Evolutionary conservation across 192 early-diverging fungal genomes (phyloP).

Genomic region (Borealophlyctis nickersoniae): DNA sequence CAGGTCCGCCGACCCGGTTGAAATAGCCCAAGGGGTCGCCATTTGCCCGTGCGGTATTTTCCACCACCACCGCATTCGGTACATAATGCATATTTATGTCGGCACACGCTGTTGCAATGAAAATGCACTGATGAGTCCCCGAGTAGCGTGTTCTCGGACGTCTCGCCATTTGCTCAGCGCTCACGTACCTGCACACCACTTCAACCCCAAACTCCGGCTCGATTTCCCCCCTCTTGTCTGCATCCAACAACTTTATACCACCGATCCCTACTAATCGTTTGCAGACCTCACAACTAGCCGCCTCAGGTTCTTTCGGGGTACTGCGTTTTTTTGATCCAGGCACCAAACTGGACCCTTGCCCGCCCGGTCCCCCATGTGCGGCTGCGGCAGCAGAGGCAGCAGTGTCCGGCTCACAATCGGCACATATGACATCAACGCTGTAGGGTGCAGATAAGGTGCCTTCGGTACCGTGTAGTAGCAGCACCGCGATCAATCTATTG

Average conservation of each 20-base stretch:
- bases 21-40: conserved; percentile 42
- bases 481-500: conserved; percentile 5
- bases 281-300: conserved; percentile 20
- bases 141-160: no score
- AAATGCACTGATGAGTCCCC: background rate
- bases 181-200: conserved; percentile 31
- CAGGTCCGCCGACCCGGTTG: conserved; percentile 33
- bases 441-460: conserved; percentile 1
- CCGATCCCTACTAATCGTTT: conserved; percentile 14
- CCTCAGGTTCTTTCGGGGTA: background rate
- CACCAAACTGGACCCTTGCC: background rate
- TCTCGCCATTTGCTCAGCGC: no score
- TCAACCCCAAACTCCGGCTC: conserved; percentile 38
- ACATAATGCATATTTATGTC: conserved; percentile 36
- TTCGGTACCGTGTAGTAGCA: conserved; percentile 17
- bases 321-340: conserved; percentile 19
- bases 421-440: conserved; percentile 15
- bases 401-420: background rate
- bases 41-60: conserved; percentile 48
- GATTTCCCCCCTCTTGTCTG: background rate
- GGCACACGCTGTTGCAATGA: conserved; percentile 13
- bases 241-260: background rate
- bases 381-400: background rate
- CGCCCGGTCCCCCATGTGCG: no score
- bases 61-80: conserved; percentile 47